A percentile compares a stretch with the other conserved stretches of the same genome.
phyloP scores from a whole-genome alignment of 2,329 filamentous ascomycete species.

The Colletotrichum orbiculare region DNA sequence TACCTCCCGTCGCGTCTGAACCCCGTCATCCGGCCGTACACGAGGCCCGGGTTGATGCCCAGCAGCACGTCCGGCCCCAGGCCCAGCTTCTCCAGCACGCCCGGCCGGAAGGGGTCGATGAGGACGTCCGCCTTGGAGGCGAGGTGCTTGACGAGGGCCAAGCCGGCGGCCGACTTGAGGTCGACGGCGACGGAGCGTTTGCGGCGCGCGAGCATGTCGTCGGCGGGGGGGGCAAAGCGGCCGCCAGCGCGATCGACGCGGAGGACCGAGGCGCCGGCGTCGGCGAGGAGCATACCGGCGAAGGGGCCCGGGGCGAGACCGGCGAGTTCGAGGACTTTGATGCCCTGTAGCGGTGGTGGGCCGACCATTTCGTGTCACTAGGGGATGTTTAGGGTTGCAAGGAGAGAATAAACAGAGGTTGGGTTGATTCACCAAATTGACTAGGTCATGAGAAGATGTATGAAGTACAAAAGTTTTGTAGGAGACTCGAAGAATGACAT shows the following conservation, averaged over 20 bases:
- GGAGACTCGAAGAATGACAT: too few species aligned
- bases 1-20: conserved; percentile 91
- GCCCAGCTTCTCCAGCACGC: conserved; percentile 86
- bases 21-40: conserved; percentile 89
- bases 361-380: conserved; percentile 45
- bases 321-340: conserved; percentile 70
- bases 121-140: conserved; percentile 76
- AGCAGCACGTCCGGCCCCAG: conserved; percentile 78
- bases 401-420: neutral
- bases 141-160: conserved; percentile 74
- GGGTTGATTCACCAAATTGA: too few species aligned
- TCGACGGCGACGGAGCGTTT: conserved; percentile 86
- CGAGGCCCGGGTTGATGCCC: conserved; percentile 76
- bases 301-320: conserved; percentile 81
- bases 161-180: conserved; percentile 75
- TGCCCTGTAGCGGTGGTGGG: conserved; percentile 57
- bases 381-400: neutral
- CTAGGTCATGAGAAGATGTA: too few species aligned
- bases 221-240: conserved; percentile 56
- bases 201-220: conserved; percentile 81
- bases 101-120: conserved; percentile 93
- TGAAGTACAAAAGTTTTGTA: too few species aligned
- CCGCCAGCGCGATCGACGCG: conserved; percentile 79
- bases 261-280: conserved; percentile 88
- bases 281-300: conserved; percentile 87